Base-by-base conservation (phyloP, 257 asterid species). In the Gynochthodes officinalis region DNA sequence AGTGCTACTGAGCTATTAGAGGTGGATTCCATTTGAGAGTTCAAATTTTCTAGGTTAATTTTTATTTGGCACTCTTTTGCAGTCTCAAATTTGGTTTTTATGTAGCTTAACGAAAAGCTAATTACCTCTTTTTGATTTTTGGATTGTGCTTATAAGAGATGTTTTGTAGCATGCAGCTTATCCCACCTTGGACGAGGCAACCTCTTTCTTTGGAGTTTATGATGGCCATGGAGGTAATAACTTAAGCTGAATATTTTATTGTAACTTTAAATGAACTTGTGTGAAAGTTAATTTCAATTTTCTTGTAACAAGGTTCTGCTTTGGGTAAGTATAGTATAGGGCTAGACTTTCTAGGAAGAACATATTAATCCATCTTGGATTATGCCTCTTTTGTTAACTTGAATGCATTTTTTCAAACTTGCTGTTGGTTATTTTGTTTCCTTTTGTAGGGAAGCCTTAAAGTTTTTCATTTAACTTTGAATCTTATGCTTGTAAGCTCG, bases 161-260 rank as follows among this genome's bases (percentile, higher is more conserved):
- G 53, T 79, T 81, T 75, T 84, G 54, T 86, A 95, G 98, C 99
- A 95, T 87, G 98, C 99, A 82, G 90, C 95, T 60, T 82, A 76
- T 84, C 82, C 89, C 71, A 69, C 86, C 85, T 79, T 91, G 93
- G 97, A 88, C 80, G 83, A 76, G 70, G 82, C 90, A 60, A 86
- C 97, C 39, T 87, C 99, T 74, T 90, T 88, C 80, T 95, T 95
- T 84, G 98, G 95, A 80, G 99, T 95, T 78, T 95, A 92, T 85
- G 99, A 95, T 87, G 99, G 99, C 74, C 99, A 95, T 84, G 99
- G 99, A 82, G 99, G 99, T 92, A 87, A 87, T 28, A 32, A 44
- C 40, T 70, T 18, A 62, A n/a, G 14, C n/a, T 54, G 23, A 23
- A 14, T 35, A 14, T 3, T 15, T 25, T 42, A 23, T 50, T 64